Conservation (phyloP, 768 basidiomycete genomes). For the Tulasnella calospora region DNA sequence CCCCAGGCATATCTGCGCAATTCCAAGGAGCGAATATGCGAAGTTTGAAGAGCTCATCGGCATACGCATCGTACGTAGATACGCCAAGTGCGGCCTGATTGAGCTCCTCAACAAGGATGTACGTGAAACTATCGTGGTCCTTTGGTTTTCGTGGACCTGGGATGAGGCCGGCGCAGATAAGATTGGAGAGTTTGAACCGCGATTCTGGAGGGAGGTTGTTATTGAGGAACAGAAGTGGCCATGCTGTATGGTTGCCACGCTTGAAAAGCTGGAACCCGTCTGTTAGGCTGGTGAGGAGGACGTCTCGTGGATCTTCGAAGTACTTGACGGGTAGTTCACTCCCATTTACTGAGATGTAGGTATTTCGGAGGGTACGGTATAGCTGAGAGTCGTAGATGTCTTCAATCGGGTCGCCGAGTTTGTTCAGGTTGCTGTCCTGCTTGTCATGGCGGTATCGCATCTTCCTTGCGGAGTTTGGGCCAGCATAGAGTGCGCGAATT, state of each 20-base stretch:
- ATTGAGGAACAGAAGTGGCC: conserved; percentile 44
- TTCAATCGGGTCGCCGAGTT: too few relatives aligned
- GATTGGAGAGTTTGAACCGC: conserved; percentile 37
- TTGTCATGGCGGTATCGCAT: neutral
- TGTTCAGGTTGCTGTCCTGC: too few relatives aligned
- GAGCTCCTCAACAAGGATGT: conserved; percentile 40
- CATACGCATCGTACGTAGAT: conserved; percentile 34
- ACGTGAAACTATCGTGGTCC: conserved; percentile 40
- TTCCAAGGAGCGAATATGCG: conserved; percentile 35
- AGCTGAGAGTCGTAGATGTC: neutral
- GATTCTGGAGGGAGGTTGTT: conserved; percentile 43
- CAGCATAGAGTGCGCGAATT: neutral
- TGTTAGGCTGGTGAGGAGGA: neutral
- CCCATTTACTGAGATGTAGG: neutral
- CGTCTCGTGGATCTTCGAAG: neutral
- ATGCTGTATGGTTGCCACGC: conserved; percentile 36
- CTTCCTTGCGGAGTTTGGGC: neutral
- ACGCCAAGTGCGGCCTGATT: conserved; percentile 36
- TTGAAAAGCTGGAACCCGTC: conserved; percentile 44
- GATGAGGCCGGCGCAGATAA: conserved; percentile 43
- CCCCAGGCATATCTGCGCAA: conserved; percentile 38
- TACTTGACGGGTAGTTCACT: neutral
- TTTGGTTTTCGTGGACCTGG: conserved; percentile 46
- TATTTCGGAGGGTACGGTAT: neutral
- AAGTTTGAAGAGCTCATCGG: conserved; percentile 33